Percentiles rank a stretch among this genome's conserved stretches.
Evolutionary conservation across 1,284 basidiomycete species (phyloP).

Genomic region (Schizopora paradoxa): DNA sequence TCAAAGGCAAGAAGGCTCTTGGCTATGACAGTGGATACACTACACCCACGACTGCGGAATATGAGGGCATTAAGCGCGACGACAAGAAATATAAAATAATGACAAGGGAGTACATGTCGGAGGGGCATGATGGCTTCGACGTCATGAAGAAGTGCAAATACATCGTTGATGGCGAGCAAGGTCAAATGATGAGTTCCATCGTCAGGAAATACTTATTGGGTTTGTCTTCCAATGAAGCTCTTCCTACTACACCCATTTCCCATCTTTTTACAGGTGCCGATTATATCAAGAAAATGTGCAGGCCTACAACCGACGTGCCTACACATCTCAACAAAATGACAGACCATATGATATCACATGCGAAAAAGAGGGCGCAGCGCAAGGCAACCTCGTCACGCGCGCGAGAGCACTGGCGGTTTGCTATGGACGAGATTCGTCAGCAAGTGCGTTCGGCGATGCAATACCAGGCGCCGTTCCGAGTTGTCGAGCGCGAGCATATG

Average conservation of each 20-base stretch:
- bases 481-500: constrained; percentile 73
- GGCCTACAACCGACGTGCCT: constrained; percentile 27
- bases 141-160: constrained; percentile 63
- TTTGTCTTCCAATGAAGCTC: constrained; percentile 29
- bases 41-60: constrained; percentile 37
- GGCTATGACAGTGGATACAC: constrained; percentile 35
- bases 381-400: constrained; percentile 14
- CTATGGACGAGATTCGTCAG: constrained; percentile 39
- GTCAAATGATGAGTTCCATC: constrained; percentile 75
- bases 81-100: constrained; percentile 69
- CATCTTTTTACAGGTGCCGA: constrained; percentile 44
- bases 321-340: constrained; percentile 39
- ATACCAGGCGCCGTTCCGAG: constrained; percentile 55
- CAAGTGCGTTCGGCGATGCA: constrained; percentile 45
- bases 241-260: constrained; percentile 1
- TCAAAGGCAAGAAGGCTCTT: constrained; percentile 33
- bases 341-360: constrained; percentile 36
- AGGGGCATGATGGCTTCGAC: constrained; percentile 78
- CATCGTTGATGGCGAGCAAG: constrained; percentile 82
- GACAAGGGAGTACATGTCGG: constrained; percentile 71
- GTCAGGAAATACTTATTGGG: constrained; percentile 85
- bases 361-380: constrained; percentile 33
- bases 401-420: constrained; percentile 44
- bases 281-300: constrained; percentile 58
- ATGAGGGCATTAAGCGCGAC: constrained; percentile 50